Evolutionary conservation across 306 rosid genomes (phyloP).

Genomic region (Castanea sativa): DNA sequence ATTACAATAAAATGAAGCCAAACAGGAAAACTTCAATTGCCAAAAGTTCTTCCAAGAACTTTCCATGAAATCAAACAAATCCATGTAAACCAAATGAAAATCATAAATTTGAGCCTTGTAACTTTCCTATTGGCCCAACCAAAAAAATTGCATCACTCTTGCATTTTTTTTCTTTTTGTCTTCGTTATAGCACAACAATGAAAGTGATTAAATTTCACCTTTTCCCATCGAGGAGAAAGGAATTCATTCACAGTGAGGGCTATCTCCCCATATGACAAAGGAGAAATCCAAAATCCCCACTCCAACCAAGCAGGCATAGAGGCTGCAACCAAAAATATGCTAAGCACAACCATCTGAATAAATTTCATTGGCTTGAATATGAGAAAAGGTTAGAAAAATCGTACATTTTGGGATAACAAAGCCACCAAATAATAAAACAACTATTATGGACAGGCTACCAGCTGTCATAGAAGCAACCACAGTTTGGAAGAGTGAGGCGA

Average conservation of each 20-base stretch:
- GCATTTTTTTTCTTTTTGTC: not conserved
- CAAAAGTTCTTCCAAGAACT: not conserved
- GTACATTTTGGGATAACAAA: slow-evolving; percentile 30
- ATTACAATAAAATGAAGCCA: not conserved
- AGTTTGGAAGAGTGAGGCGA: slow-evolving; percentile 32
- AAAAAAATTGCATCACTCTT: not conserved
- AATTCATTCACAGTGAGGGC: slow-evolving; percentile 37
- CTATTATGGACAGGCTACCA: slow-evolving; percentile 18
- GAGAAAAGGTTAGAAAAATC: not conserved
- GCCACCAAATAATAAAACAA: slow-evolving; percentile 29
- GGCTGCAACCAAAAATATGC: slow-evolving; percentile 22
- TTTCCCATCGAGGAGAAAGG: slow-evolving; percentile 27
- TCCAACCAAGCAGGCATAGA: slow-evolving; percentile 37
- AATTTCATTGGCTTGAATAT: not conserved
- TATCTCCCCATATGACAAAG: slow-evolving; percentile 35
- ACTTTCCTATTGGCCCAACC: not conserved
- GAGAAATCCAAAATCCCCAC: slow-evolving; percentile 40
- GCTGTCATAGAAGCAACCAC: slow-evolving; percentile 23
- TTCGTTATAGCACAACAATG: not conserved
- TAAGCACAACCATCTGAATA: not conserved
- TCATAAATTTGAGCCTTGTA: not conserved
- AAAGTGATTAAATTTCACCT: not conserved
- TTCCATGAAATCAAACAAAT: not conserved
- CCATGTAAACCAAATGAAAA: not conserved
- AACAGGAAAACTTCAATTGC: not conserved